phyloP scores from a whole-genome alignment of 345 rosid species.

The Raphanus sativus region DNA sequence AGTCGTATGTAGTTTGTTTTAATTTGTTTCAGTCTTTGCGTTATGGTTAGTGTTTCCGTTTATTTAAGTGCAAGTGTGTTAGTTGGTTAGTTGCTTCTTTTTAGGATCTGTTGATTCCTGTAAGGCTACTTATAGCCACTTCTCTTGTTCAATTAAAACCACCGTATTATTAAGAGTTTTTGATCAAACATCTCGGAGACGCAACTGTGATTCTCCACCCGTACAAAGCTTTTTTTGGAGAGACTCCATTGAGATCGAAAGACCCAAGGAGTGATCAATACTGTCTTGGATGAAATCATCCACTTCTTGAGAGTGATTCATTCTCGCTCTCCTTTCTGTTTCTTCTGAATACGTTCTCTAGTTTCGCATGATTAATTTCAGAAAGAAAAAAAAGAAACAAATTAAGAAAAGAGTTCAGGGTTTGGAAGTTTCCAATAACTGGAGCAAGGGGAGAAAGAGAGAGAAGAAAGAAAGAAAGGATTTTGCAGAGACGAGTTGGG shows the following conservation, averaged over 20 bases:
- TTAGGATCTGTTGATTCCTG: no score
- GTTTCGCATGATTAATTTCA: not conserved
- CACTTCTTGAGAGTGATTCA: conserved; percentile 54
- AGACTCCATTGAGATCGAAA: conserved; percentile 51
- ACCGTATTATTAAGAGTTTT: conserved; percentile 52
- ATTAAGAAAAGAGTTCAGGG: not conserved
- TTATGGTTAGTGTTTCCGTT: no score
- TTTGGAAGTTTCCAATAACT: not conserved
- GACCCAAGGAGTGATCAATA: conserved; percentile 60
- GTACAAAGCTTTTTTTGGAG: conserved; percentile 57
- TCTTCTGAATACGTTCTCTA: conserved; percentile 1
- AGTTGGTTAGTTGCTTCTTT: no score
- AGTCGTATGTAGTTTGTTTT: no score
- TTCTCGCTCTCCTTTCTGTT: conserved; percentile 19
- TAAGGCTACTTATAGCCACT: no score
- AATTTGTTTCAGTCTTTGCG: no score
- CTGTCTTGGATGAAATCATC: conserved; percentile 65
- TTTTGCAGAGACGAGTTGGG: not conserved
- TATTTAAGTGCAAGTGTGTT: no score
- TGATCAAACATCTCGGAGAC: conserved; percentile 51
- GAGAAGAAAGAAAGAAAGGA: not conserved
- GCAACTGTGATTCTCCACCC: conserved; percentile 52
- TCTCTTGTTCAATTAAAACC: no score
- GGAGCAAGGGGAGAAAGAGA: not conserved
- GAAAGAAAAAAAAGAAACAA: not conserved